Percentiles rank a stretch among this genome's conserved stretches.
These are phyloP conservation scores for Claviceps purpurea DNA, from an alignment of 2,329 filamentous ascomycete genomes.

Conservation along the genomic window DNA sequence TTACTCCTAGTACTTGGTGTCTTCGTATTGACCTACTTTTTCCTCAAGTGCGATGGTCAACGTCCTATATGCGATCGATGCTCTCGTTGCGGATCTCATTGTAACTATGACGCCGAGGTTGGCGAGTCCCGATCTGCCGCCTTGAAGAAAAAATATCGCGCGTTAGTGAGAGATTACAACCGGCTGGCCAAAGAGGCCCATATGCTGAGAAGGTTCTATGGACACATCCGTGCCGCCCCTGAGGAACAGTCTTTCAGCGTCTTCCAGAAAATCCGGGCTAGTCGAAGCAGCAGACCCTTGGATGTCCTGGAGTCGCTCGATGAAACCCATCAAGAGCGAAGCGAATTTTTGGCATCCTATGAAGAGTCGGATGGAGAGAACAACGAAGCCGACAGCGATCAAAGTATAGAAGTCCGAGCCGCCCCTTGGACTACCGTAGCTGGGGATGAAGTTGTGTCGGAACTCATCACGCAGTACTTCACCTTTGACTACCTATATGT, in stretches of 20 bases:
- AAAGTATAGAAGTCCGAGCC: background rate
- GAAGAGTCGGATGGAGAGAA: background rate
- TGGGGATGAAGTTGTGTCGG: background rate
- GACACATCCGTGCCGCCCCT: slow-evolving; percentile 2
- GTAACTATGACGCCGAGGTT: slow-evolving; percentile 5
- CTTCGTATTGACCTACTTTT: background rate
- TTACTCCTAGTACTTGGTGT: background rate
- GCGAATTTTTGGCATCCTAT: background rate
- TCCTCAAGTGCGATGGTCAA: slow-evolving; percentile 4
- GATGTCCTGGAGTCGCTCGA: slow-evolving; percentile 1
- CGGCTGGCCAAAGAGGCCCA: background rate
- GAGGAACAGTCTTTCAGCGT: slow-evolving; percentile 2
- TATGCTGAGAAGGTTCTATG: slow-evolving; percentile 1
- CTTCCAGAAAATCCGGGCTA: slow-evolving; percentile 1
- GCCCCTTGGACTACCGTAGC: slow-evolving; percentile 3
- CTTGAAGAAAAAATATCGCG: slow-evolving; percentile 4
- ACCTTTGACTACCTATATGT: slow-evolving; percentile 5
- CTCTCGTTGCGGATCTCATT: background rate
- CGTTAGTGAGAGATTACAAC: background rate
- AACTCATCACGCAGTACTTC: slow-evolving; percentile 6
- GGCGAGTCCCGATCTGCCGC: slow-evolving; percentile 4
- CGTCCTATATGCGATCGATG: slow-evolving; percentile 4
- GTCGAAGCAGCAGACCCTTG: slow-evolving; percentile 1
- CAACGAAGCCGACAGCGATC: background rate
- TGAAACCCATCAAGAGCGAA: background rate